Base-by-base conservation (phyloP, 441 rosid genomes). In the Aleurites moluccanus region DNA sequence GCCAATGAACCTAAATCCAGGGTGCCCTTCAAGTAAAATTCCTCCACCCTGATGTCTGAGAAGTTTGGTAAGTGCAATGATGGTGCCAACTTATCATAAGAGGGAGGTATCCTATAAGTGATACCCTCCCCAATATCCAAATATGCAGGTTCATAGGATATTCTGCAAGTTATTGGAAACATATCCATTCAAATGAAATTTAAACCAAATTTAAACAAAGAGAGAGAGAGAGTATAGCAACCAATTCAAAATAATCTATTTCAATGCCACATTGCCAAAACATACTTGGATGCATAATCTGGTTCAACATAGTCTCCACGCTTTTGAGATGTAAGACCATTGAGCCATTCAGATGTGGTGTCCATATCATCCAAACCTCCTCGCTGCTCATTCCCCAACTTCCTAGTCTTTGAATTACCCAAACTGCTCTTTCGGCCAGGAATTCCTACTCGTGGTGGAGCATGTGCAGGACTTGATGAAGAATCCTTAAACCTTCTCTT, bases 1-100 rank as follows among this genome's bases (percentile, higher is more conserved):
- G 91, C 99, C 83, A 96, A 83, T 80, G 97, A 93, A 68, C 93
- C 92, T 86, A 93, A 88, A 89, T 96, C 99, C 78, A 96, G 81
- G 73, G 93, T 86, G 68, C 99, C 94, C 85, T 92, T 92, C 78
- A 96, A 85, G 85, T 90, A 92, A 83, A 85, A 83, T 64, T 96
- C 96, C 67, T 93, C 97, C 79, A 96, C 93, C 66, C 67, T 85
- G 73, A 96, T 87, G 77, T 92, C 99, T 69, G 93, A 86, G 83
- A 91, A 87, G 88, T 90, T 86, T 35, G 99, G 98, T 80, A 96
- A 86, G 83, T 89, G 89, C 88, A 96, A 85, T 62, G 93, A 85
- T 59, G 83, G 79, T 42, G 88, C 97, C 85, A 96, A 78, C 83
- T 89, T 92, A 84, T 95, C 98, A 82, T 90, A 94, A 68, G 92